phyloP scores from a whole-genome alignment of 2,329 filamentous ascomycete species.

The Simplicillium sp. region DNA sequence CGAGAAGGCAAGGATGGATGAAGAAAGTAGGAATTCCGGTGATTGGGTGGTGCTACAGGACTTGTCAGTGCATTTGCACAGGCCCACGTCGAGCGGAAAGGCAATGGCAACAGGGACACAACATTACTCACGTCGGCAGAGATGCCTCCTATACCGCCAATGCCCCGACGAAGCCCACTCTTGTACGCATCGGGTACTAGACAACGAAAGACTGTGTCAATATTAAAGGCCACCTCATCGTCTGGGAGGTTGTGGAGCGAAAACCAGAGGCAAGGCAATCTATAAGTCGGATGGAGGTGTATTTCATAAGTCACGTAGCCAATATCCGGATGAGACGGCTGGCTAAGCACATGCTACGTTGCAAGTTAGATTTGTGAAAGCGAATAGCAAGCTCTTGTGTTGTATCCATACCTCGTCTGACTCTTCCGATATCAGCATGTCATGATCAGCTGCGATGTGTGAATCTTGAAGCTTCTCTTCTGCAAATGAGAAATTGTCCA shows the following conservation, averaged over 20 bases:
- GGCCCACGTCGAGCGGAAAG: no score
- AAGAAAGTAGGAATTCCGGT: slow-evolving; percentile 76
- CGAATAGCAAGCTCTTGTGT: no score
- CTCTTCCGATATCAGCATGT: slow-evolving; percentile 41
- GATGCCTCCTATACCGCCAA: slow-evolving; percentile 62
- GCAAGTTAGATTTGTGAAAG: slow-evolving; percentile 6
- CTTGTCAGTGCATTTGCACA: background rate
- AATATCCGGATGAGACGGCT: slow-evolving; percentile 19
- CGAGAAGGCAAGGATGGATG: slow-evolving; percentile 85
- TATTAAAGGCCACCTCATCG: slow-evolving; percentile 45
- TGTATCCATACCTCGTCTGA: slow-evolving; percentile 34
- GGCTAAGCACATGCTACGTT: slow-evolving; percentile 29
- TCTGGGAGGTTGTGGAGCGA: slow-evolving; percentile 48
- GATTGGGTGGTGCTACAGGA: slow-evolving; percentile 66
- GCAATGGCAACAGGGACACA: slow-evolving; percentile 4
- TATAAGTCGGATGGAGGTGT: slow-evolving; percentile 65
- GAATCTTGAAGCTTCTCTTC: slow-evolving; percentile 11
- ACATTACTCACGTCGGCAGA: slow-evolving; percentile 60
- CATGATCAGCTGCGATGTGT: slow-evolving; percentile 24
- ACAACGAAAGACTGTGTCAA: slow-evolving; percentile 62
- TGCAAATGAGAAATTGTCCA: slow-evolving; percentile 36
- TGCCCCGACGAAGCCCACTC: slow-evolving; percentile 41
- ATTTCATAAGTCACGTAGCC: slow-evolving; percentile 61
- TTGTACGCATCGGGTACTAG: slow-evolving; percentile 61
- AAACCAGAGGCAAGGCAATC: slow-evolving; percentile 70